These are phyloP conservation scores for Vaccinium myrtillus DNA, from an alignment of 148 eudicot species.

Conservation along the genomic window DNA sequence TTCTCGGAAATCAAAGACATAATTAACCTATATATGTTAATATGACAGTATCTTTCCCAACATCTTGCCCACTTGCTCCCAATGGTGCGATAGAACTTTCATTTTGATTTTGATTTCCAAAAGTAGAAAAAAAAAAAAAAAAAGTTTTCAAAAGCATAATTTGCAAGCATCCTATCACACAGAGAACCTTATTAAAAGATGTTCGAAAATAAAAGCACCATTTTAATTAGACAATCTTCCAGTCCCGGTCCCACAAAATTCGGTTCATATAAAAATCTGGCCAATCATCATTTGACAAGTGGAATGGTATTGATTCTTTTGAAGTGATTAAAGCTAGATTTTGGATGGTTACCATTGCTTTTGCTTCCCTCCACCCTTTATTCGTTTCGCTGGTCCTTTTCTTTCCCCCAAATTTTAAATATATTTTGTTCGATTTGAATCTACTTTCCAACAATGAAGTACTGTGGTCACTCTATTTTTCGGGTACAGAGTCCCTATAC, in stretches of 20 bases:
- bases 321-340: not conserved
- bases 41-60: not conserved
- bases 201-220: not conserved
- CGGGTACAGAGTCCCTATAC: too few relatives aligned
- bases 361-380: not conserved
- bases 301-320: constrained; percentile 12
- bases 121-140: not conserved
- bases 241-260: constrained; percentile 6
- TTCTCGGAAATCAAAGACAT: not conserved
- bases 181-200: constrained; percentile 3
- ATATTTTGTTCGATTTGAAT: not conserved
- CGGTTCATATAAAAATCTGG: not conserved
- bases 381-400: not conserved
- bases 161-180: not conserved
- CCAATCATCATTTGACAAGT: not conserved
- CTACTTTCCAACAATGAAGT: not conserved
- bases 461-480: not conserved
- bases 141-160: not conserved
- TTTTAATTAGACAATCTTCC: too few relatives aligned
- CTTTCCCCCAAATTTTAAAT: not conserved
- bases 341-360: constrained; percentile 9
- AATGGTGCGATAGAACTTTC: not conserved
- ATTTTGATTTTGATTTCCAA: not conserved
- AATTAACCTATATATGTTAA: not conserved
- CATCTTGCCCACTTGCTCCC: not conserved